Evolutionary conservation across 441 rosid genomes (phyloP).

Genomic region (Francoa sonchifolia): DNA sequence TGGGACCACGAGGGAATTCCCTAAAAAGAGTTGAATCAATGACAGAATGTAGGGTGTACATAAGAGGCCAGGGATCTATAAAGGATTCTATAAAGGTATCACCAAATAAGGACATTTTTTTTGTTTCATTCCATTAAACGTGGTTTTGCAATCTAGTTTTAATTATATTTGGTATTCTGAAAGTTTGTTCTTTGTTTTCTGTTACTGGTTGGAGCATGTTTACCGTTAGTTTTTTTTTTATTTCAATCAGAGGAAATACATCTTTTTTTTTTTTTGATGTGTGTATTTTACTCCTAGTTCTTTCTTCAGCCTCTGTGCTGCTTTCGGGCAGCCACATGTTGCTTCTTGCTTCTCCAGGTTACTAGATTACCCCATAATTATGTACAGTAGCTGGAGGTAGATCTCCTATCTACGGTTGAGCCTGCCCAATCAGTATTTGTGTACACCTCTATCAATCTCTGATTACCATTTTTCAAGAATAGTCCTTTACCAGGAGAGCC

Average conservation of each 20-base stretch:
- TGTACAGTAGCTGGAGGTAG: not conserved
- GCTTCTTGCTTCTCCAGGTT: not conserved
- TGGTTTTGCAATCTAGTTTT: no score
- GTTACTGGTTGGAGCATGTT: no score
- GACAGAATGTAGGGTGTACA: slow-evolving; percentile 79
- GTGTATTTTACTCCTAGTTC: not conserved
- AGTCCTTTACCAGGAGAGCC: not conserved
- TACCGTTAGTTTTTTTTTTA: no score
- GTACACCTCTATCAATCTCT: not conserved
- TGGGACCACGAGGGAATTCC: slow-evolving; percentile 96
- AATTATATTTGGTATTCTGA: no score
- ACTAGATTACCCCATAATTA: not conserved
- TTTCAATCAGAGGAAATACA: no score
- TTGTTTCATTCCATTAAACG: not conserved
- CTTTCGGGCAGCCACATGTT: not conserved
- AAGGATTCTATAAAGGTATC: slow-evolving; percentile 80
- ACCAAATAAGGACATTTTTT: not conserved
- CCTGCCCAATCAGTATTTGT: not conserved
- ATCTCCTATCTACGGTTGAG: not conserved
- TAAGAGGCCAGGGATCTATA: slow-evolving; percentile 87
- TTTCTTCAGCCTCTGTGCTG: not conserved
- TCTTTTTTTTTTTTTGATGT: no score
- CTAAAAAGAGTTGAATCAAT: slow-evolving; percentile 79
- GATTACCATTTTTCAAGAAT: not conserved
- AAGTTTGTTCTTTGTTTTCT: no score